Evolutionary conservation across 805 yeast species (phyloP).

Genomic region (Metschnikowia peoriensis): DNA sequence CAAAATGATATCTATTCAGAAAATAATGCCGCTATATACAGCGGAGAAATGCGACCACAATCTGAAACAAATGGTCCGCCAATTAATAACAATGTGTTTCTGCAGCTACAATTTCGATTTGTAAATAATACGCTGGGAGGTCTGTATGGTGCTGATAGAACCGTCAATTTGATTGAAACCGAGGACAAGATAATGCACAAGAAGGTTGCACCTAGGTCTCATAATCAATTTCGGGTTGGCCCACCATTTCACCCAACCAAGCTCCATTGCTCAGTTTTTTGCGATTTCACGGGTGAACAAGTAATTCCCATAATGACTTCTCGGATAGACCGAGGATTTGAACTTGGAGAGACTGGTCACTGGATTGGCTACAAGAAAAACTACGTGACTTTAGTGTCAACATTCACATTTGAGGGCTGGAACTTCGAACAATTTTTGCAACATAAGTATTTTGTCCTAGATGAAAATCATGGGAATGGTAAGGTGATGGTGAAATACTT

Average conservation of each 20-base stretch:
- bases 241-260: slow-evolving; percentile 37
- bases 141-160: background rate
- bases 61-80: no score
- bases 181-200: background rate
- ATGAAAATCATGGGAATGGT: background rate
- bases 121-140: no score
- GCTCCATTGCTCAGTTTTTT: background rate
- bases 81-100: no score
- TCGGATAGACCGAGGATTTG: slow-evolving; percentile 27
- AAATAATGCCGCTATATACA: no score
- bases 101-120: no score
- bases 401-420: slow-evolving; percentile 38
- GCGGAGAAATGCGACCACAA: no score
- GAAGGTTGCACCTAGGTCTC: slow-evolving; percentile 59
- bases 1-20: background rate
- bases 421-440: slow-evolving; percentile 24
- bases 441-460: slow-evolving; percentile 22
- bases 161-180: background rate
- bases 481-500: slow-evolving; percentile 3
- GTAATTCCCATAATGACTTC: slow-evolving; percentile 14
- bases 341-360: slow-evolving; percentile 14
- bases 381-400: slow-evolving; percentile 60
- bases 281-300: slow-evolving; percentile 1
- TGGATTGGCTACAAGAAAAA: slow-evolving; percentile 74
- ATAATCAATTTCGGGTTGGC: slow-evolving; percentile 60